A percentile compares a stretch with the other conserved stretches of the same genome.
These are phyloP conservation scores for Pistacia vera DNA, from an alignment of 345 rosid species.

Conservation along the genomic window DNA sequence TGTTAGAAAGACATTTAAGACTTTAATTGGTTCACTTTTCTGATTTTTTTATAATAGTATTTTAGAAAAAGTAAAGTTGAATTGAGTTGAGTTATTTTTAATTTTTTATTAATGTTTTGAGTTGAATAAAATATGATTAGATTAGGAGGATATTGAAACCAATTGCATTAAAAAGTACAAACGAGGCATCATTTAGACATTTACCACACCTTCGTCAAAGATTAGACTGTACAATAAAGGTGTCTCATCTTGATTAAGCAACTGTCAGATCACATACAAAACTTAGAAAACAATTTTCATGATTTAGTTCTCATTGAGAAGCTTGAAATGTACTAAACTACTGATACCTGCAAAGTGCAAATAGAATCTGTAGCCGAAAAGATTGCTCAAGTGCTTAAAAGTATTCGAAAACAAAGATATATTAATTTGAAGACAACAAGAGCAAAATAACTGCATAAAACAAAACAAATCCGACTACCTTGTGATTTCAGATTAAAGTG, in stretches of 20 bases:
- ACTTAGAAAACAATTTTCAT: conserved; percentile 15
- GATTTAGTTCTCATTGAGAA: neutral
- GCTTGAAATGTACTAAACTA: conserved; percentile 3
- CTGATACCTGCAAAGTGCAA: conserved; percentile 88
- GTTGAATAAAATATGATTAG: too few species aligned
- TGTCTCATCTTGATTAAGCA: conserved; percentile 83
- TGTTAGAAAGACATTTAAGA: too few species aligned
- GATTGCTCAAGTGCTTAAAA: conserved; percentile 84
- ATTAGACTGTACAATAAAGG: conserved; percentile 85
- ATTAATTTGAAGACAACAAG: neutral
- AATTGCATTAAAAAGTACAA: conserved; percentile 89
- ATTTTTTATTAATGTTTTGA: too few species aligned
- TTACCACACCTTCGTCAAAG: conserved; percentile 85
- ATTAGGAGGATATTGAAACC: too few species aligned
- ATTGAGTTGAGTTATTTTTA: too few species aligned
- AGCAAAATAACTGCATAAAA: neutral
- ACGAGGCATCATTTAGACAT: conserved; percentile 75
- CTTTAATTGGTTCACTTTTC: too few species aligned
- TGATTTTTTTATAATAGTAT: too few species aligned
- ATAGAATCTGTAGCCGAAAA: conserved; percentile 94
- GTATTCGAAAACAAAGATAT: conserved; percentile 23
- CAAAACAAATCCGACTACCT: neutral
- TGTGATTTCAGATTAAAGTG: neutral
- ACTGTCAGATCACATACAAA: conserved; percentile 41
- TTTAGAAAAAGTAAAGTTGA: too few species aligned